These are phyloP conservation scores for Lodderomyces margitis DNA, from an alignment of 1,139 yeast genomes.

Conservation along the genomic window DNA sequence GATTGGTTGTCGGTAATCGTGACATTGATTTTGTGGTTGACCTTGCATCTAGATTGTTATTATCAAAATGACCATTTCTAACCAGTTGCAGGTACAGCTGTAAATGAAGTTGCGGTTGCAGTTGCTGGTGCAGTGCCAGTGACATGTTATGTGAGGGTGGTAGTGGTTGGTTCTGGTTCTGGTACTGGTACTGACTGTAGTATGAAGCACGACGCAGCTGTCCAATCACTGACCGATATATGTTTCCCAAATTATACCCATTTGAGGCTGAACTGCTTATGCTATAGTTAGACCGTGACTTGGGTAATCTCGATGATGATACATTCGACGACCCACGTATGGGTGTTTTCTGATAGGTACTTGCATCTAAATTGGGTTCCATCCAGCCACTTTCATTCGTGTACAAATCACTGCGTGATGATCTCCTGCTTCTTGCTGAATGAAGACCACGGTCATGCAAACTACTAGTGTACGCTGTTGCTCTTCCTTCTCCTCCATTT, in stretches of 20 bases:
- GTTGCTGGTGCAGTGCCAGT: too few relatives aligned
- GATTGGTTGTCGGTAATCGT: conserved; percentile 19
- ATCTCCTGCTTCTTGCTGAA: conserved; percentile 26
- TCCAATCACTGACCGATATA: conserved; percentile 12
- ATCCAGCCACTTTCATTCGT: conserved; percentile 44
- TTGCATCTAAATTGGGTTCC: conserved; percentile 30
- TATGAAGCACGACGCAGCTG: conserved; percentile 5
- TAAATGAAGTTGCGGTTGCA: not conserved
- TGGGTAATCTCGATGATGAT: conserved; percentile 15
- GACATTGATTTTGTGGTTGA: conserved; percentile 18
- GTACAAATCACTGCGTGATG: conserved; percentile 44
- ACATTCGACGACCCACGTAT: not conserved
- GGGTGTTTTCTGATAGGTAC: conserved; percentile 5
- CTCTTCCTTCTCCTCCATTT: not conserved
- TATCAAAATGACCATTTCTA: not conserved
- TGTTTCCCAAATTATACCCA: conserved; percentile 14
- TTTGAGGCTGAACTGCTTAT: conserved; percentile 19
- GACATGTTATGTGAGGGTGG: too few relatives aligned
- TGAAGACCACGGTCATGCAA: conserved; percentile 1
- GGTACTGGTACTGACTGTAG: not conserved
- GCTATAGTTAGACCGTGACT: conserved; percentile 31
- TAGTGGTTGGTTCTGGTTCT: not conserved
- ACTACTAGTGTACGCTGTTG: not conserved
- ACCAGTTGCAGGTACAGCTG: not conserved
- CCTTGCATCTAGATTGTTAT: conserved; percentile 17